Conservation (phyloP, 2,329 filamentous ascomycete species). For the Furcasterigmium furcatum region DNA sequence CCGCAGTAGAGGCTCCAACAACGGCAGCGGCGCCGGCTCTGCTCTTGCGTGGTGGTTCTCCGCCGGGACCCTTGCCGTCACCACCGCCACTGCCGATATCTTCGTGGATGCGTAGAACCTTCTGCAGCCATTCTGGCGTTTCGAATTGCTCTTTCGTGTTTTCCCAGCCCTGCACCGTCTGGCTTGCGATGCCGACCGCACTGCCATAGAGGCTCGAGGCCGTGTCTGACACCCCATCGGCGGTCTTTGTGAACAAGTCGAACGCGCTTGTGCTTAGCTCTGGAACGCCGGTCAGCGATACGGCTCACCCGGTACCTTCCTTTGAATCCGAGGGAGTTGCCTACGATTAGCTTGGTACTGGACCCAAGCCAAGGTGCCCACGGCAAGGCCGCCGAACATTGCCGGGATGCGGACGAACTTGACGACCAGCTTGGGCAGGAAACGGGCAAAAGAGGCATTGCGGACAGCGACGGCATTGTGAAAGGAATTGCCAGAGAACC, state of each 20-base stretch:
- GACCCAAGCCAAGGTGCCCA: constrained; percentile 85
- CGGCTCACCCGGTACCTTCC: too few relatives aligned
- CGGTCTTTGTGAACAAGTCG: constrained; percentile 72
- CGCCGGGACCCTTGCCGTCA: constrained; percentile 44
- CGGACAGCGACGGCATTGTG: constrained; percentile 71
- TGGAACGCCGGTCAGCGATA: constrained; percentile 17
- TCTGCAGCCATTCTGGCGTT: constrained; percentile 73
- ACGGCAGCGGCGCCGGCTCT: constrained; percentile 58
- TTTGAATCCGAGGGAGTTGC: constrained; percentile 27
- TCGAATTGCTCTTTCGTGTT: constrained; percentile 77
- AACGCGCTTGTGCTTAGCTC: constrained; percentile 75
- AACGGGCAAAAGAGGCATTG: constrained; percentile 61
- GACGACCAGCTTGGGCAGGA: constrained; percentile 82
- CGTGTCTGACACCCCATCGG: constrained; percentile 65
- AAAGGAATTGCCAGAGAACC: constrained; percentile 79
- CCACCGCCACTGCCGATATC: constrained; percentile 50
- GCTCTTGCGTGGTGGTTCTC: constrained; percentile 56
- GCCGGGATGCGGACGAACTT: constrained; percentile 88
- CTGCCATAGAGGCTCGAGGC: constrained; percentile 69
- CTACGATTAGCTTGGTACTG: constrained; percentile 92
- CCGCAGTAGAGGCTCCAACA: constrained; percentile 70
- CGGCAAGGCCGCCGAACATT: constrained; percentile 83
- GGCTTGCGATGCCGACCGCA: constrained; percentile 71
- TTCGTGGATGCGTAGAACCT: constrained; percentile 62
- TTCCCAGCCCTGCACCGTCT: constrained; percentile 78